Evolutionary conservation across 176 grass and related monocot species (phyloP), one percentile per base, ranked within the genome.

Genomic region (Juncus effusus): DNA sequence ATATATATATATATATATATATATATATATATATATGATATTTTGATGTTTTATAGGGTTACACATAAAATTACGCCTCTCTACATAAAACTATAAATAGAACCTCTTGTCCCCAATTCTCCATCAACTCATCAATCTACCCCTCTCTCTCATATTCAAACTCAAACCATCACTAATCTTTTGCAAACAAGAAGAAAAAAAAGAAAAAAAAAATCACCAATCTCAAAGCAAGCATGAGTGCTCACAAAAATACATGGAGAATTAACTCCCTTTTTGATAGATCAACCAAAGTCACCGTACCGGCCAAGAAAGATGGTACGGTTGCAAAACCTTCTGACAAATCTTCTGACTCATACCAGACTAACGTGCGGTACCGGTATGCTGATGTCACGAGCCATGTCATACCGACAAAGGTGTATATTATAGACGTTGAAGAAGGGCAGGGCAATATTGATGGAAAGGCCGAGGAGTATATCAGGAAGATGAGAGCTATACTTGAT

Each of bases 391-490:
- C 36, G 36, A 70, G 67, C 67, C 67, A 16, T 7, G 44, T 38
- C 9, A 2, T 47, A 47, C 38, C 67, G 3, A 70, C 47, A 40
- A 10, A 9, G 13, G 67, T 70, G 36, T 58, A 58, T 41, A 6
- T 70, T n/a, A 70, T 70, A 28, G 15, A 70, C 35, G 1, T 70
- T 3, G 67, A 58, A 37, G 64, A 68, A 58, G 65, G 65, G 4
- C 2, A 7, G 11, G 38, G 52, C 1, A 28, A 28, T 28, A 5
- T 70, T 56, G 52, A 70, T 39, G n/a, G 7, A 5, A 57, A 54
- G 55, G 67, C 67, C 36, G 67, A 70, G 36, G 67, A 13, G 6
- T 70, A 70, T 3, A 70, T 70, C 52, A 70, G 52, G 52, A 57
- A 38, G 52, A 70, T 56, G 52, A 16, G 56, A 13, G 6, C 19